A percentile compares a stretch with the other conserved stretches of the same genome.
phyloP scores from a whole-genome alignment of 352 stramenopile species.

The Phytopythium litorale region DNA sequence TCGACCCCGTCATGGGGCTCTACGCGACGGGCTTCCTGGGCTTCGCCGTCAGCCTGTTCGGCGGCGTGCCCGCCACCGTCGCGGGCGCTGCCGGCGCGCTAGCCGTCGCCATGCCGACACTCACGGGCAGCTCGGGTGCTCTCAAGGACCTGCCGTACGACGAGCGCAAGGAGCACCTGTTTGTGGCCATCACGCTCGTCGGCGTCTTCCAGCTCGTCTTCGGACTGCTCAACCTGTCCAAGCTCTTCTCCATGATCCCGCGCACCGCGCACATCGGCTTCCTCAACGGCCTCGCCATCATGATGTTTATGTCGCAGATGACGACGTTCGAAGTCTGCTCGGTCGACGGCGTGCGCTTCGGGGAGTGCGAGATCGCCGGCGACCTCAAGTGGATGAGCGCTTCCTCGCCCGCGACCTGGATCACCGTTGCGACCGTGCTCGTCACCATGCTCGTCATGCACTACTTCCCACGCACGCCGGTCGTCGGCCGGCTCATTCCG shows the following conservation, averaged over 20 bases:
- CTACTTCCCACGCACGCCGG: constrained; percentile 62
- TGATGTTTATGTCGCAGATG: constrained; percentile 94
- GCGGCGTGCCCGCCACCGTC: constrained; percentile 85
- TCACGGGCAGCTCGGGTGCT: constrained; percentile 52
- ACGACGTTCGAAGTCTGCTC: constrained; percentile 87
- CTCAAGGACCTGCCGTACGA: constrained; percentile 57
- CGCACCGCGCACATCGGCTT: constrained; percentile 95
- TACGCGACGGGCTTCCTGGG: constrained; percentile 92
- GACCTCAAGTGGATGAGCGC: constrained; percentile 74
- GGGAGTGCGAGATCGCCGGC: constrained; percentile 65
- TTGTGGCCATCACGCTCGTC: constrained; percentile 83
- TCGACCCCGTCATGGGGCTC: constrained; percentile 85
- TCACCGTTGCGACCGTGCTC: constrained; percentile 64
- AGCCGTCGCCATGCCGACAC: constrained; percentile 87
- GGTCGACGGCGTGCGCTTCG: constrained; percentile 51
- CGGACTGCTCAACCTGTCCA: constrained; percentile 78
- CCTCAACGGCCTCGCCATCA: constrained; percentile 93
- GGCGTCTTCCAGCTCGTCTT: constrained; percentile 85
- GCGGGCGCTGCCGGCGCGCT: constrained; percentile 88
- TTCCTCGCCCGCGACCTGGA: constrained; percentile 47
- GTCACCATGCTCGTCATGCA: constrained; percentile 88
- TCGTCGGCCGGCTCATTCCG: constrained; percentile 63
- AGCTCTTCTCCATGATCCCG: constrained; percentile 92
- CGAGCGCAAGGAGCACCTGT: constrained; percentile 81
- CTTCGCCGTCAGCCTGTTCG: constrained; percentile 84